Evolutionary conservation across 1,284 basidiomycete species (phyloP).

Genomic region (Ceratobasidium sp.): DNA sequence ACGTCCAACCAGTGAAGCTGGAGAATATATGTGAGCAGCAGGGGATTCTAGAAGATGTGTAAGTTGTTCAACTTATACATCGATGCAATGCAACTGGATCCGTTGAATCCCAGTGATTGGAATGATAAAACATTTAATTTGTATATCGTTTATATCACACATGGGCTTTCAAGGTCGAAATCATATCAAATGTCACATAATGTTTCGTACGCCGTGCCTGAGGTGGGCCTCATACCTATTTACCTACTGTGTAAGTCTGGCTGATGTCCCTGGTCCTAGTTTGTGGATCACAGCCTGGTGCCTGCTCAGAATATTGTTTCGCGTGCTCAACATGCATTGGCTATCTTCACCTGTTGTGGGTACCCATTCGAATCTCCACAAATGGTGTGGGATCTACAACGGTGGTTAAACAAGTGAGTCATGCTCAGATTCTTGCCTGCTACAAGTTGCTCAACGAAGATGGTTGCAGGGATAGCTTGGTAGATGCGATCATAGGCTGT

Average conservation of each 20-base stretch:
- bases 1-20: conserved; percentile 6
- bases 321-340: not conserved
- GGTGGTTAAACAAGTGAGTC: conserved; percentile 13
- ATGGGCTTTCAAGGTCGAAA: not conserved
- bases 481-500: not conserved
- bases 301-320: not conserved
- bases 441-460: not conserved
- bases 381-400: not conserved
- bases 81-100: not conserved
- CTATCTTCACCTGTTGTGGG: conserved; percentile 6
- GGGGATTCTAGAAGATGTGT: not conserved
- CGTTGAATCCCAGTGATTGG: not conserved
- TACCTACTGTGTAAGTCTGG: not conserved
- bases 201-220: not conserved
- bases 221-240: not conserved
- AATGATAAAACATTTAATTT: not conserved
- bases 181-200: conserved; percentile 1
- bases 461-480: not conserved
- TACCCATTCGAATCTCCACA: not conserved
- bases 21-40: not conserved
- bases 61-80: not conserved
- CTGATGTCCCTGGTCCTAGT: not conserved
- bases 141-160: conserved; percentile 19
- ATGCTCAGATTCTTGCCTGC: not conserved
- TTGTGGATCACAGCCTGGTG: not conserved